These are phyloP conservation scores for Cerioporus squamosus DNA, from an alignment of 1,284 basidiomycete species.

Conservation along the genomic window DNA sequence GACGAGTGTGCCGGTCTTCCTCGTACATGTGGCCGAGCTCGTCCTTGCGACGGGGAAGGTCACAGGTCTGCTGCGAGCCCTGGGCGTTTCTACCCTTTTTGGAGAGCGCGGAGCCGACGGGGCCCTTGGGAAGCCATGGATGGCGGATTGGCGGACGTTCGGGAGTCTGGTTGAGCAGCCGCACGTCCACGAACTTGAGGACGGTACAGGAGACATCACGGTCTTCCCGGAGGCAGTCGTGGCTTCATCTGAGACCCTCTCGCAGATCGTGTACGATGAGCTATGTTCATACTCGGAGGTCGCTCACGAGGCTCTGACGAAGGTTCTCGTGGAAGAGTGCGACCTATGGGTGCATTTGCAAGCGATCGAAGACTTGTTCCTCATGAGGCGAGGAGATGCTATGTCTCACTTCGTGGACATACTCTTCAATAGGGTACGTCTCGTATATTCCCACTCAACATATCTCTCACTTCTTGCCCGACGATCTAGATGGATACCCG, in stretches of 20 bases:
- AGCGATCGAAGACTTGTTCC: slow-evolving; percentile 73
- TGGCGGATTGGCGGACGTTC: slow-evolving; percentile 37
- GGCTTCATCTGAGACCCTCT: slow-evolving; percentile 61
- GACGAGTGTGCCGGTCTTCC: slow-evolving; percentile 60
- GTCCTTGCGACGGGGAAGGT: slow-evolving; percentile 81
- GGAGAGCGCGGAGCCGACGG: slow-evolving; percentile 12
- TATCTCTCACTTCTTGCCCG: neutral
- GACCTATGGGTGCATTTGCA: slow-evolving; percentile 70
- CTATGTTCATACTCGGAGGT: slow-evolving; percentile 62
- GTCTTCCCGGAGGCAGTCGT: slow-evolving; percentile 7
- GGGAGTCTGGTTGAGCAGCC: slow-evolving; percentile 8
- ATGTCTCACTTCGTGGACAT: slow-evolving; percentile 75
- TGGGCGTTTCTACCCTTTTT: slow-evolving; percentile 36
- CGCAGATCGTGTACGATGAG: slow-evolving; percentile 63
- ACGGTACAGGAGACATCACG: neutral
- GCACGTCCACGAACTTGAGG: neutral
- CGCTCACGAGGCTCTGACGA: slow-evolving; percentile 59
- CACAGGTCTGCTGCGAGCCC: slow-evolving; percentile 66
- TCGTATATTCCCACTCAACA: neutral
- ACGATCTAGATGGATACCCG: slow-evolving; percentile 69
- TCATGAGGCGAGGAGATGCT: slow-evolving; percentile 75
- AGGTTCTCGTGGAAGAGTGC: slow-evolving; percentile 72
- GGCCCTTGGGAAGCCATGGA: slow-evolving; percentile 28
- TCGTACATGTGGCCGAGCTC: slow-evolving; percentile 58
- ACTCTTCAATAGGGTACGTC: slow-evolving; percentile 70